Conservation (phyloP, 2,329 filamentous ascomycete genomes). For the Zasmidium cellare region DNA sequence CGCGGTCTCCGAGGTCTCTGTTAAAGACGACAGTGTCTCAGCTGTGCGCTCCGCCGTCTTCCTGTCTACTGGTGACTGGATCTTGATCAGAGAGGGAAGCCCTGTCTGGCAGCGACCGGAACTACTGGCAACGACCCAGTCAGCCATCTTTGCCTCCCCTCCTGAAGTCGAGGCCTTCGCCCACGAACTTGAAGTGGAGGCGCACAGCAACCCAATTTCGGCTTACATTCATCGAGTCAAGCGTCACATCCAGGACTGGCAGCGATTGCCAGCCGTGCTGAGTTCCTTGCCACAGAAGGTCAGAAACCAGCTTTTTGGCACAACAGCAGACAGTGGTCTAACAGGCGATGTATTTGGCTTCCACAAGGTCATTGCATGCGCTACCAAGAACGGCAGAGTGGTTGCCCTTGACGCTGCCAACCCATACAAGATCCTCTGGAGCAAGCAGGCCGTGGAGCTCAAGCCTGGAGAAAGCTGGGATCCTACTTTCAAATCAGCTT, state of each 20-base stretch:
- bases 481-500: slow-evolving; percentile 21
- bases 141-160: slow-evolving; percentile 74
- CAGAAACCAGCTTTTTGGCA: slow-evolving; percentile 51
- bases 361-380: slow-evolving; percentile 79
- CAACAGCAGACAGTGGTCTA: slow-evolving; percentile 46
- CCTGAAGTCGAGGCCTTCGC: slow-evolving; percentile 68
- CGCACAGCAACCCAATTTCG: slow-evolving; percentile 72
- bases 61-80: slow-evolving; percentile 70
- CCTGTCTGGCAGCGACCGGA: slow-evolving; percentile 79
- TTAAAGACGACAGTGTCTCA: slow-evolving; percentile 66
- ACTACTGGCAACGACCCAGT: slow-evolving; percentile 74
- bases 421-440: slow-evolving; percentile 76
- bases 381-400: slow-evolving; percentile 75
- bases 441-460: slow-evolving; percentile 62
- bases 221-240: slow-evolving; percentile 88
- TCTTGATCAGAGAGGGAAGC: slow-evolving; percentile 79
- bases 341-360: slow-evolving; percentile 79
- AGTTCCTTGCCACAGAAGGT: slow-evolving; percentile 68
- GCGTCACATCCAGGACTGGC: slow-evolving; percentile 76
- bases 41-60: slow-evolving; percentile 77
- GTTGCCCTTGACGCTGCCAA: slow-evolving; percentile 77
- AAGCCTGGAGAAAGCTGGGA: slow-evolving; percentile 58
- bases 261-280: slow-evolving; percentile 73
- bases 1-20: slow-evolving; percentile 78
- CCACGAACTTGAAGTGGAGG: slow-evolving; percentile 80